Conservation (phyloP, 192 early-diverging fungal genomes). For the Coemansia sp. region DNA sequence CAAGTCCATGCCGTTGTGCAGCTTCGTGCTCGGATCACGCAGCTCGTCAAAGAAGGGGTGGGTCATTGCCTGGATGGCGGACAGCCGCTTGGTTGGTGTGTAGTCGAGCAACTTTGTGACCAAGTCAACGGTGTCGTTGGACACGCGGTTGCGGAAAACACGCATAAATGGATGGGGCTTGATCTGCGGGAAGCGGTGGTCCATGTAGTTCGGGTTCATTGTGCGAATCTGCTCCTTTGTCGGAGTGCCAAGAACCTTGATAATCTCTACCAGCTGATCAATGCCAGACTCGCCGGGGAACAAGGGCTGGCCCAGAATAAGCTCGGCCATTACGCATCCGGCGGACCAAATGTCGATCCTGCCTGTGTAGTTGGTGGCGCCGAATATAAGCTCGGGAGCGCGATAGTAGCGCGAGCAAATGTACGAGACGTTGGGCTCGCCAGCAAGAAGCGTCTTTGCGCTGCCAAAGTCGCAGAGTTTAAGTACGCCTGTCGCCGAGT, state of each 20-base stretch:
- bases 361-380: constrained; percentile 87
- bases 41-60: constrained; percentile 98
- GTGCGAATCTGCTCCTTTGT: constrained; percentile 91
- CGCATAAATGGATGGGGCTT: constrained; percentile 84
- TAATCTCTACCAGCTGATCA: constrained; percentile 98
- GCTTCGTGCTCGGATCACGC: constrained; percentile 72
- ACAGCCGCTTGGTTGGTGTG: constrained; percentile 76
- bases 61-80: constrained; percentile 85
- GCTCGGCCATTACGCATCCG: constrained; percentile 95
- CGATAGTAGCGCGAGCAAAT: constrained; percentile 98
- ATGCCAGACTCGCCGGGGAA: constrained; percentile 97
- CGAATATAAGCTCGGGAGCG: constrained; percentile 95
- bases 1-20: constrained; percentile 78
- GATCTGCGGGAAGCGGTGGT: constrained; percentile 98
- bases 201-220: constrained; percentile 98
- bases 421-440: constrained; percentile 97
- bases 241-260: constrained; percentile 97
- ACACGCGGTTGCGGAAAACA: constrained; percentile 78
- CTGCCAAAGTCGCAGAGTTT: constrained; percentile 99
- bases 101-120: constrained; percentile 86
- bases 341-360: constrained; percentile 92
- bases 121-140: constrained; percentile 84
- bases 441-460: constrained; percentile 90
- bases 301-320: constrained; percentile 87
- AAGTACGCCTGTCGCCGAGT: constrained; percentile 81